These are phyloP conservation scores for Haplosporangium gracile DNA, from an alignment of 192 early-diverging fungal genomes.

Conservation along the genomic window DNA sequence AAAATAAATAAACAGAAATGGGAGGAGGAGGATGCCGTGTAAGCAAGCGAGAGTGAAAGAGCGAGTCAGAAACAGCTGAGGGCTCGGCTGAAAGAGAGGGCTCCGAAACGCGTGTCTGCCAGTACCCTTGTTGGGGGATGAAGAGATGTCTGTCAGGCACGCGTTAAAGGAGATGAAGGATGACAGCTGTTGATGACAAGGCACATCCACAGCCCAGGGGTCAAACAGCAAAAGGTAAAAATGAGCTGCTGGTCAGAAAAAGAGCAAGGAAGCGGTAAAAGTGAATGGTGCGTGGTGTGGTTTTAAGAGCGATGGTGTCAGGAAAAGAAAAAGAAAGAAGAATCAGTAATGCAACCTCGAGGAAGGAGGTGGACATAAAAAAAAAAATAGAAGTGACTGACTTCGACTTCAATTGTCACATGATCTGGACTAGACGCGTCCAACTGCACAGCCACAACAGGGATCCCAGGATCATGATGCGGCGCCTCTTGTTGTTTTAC, in stretches of 20 bases:
- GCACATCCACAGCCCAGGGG: not conserved
- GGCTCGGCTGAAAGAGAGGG: not conserved
- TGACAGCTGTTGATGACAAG: not conserved
- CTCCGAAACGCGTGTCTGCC: slow-evolving; percentile 2
- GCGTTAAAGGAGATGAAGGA: not conserved
- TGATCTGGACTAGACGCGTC: not conserved
- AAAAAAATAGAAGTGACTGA: slow-evolving; percentile 14
- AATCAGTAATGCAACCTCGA: not conserved
- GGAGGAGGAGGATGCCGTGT: not conserved
- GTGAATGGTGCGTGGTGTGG: not conserved
- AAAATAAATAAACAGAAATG: not conserved
- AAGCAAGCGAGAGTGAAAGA: not conserved
- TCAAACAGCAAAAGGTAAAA: not conserved
- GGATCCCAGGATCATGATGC: not conserved
- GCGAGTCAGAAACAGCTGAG: too few species aligned
- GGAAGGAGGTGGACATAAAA: not conserved
- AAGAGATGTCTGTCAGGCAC: not conserved
- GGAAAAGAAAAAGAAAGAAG: not conserved
- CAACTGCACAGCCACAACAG: not conserved
- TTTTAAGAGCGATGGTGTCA: not conserved
- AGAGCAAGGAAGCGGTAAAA: not conserved
- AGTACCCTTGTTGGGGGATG: not conserved
- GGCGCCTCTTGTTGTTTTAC: not conserved
- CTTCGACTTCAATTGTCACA: not conserved
- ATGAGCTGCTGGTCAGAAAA: not conserved